Percentiles rank a stretch among this genome's conserved stretches.
phyloP scores from a whole-genome alignment of 2,329 filamentous ascomycete genomes.

The Diaporthe helianthi region DNA sequence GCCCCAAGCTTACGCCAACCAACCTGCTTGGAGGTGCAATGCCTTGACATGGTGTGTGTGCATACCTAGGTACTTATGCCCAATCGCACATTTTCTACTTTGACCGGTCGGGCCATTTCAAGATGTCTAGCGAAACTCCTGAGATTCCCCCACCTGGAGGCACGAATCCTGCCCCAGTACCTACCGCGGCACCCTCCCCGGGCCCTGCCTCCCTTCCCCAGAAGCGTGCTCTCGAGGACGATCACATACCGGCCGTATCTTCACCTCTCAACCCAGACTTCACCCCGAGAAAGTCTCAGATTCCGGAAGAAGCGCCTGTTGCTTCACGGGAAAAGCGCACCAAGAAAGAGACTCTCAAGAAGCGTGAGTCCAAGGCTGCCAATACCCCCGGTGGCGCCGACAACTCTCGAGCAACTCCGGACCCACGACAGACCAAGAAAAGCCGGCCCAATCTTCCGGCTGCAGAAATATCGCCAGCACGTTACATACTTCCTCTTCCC shows the following conservation, averaged over 20 bases:
- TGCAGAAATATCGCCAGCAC: constrained; percentile 58
- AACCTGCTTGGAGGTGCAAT: background rate
- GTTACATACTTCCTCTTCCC: constrained; percentile 70
- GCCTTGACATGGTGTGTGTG: background rate
- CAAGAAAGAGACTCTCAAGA: constrained; percentile 74
- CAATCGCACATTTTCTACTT: background rate
- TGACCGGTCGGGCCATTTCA: background rate
- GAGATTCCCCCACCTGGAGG: constrained; percentile 27
- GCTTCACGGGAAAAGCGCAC: constrained; percentile 58
- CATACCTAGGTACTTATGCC: too few species aligned
- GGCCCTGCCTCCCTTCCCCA: constrained; percentile 61
- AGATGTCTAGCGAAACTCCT: constrained; percentile 29
- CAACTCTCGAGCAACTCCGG: constrained; percentile 63
- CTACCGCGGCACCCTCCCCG: background rate
- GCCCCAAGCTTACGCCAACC: background rate
- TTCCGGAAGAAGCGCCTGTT: constrained; percentile 45
- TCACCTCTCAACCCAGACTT: constrained; percentile 77
- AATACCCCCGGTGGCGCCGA: constrained; percentile 48
- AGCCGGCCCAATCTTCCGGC: constrained; percentile 44
- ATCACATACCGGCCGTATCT: constrained; percentile 73
- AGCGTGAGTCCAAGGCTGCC: constrained; percentile 67
- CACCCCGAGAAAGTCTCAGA: constrained; percentile 44
- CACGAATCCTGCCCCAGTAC: background rate
- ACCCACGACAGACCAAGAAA: constrained; percentile 54
- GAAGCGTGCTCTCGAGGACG: constrained; percentile 72